Base-by-base conservation (phyloP, 495 filamentous ascomycete genomes). In the Thermochaetoides thermophila region DNA sequence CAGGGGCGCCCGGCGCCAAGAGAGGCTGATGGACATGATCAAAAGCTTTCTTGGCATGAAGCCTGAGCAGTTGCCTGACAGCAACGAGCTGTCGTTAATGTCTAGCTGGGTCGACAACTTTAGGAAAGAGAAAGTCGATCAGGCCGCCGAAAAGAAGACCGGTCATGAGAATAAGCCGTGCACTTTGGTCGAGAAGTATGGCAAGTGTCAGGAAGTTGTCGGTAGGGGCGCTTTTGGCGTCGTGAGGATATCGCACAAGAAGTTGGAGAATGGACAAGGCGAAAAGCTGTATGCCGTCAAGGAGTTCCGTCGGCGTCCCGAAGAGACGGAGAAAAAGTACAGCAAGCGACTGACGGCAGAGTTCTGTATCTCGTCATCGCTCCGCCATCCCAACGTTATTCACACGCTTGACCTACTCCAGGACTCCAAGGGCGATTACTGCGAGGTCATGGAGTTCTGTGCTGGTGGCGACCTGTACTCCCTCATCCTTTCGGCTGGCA, bases 381-480 rank as follows among this genome's bases (percentile, higher is more conserved):
- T 99, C 13, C 81, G 84, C 28, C 89, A 99, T 50, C 89, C 87
- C 7, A 99, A 99, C 53, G 84, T 99, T 44, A 99, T 99, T 46
- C 87, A 95, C 60, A 96, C 89, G 0, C 71, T 99, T 22, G 89
- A 99, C 50, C 73, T 99, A 12, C 61, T 99, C 17, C 80, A 91
- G 57, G 89, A 96, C 51, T 74, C 86, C 33, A 99, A 96, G 57
- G 89, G 91, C 37, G 86, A 95, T 54, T 96, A 89, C 59, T 99
- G 89, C 62, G 89, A 99, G 57, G 89, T 96, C 18, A 99, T 99
- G 89, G 89, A 99, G 56, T 99, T 86, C 56, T 96, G 91, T 50
- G 84, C 86, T 20, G 89, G 89, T 34, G 89, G 89, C 22, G 89
- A 99, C 59, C 69, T 99, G 14, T 99, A 99, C 58, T 93, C 84